These are phyloP conservation scores for Chaetomidium leptoderma DNA, from an alignment of 495 filamentous ascomycete species.

Conservation along the genomic window DNA sequence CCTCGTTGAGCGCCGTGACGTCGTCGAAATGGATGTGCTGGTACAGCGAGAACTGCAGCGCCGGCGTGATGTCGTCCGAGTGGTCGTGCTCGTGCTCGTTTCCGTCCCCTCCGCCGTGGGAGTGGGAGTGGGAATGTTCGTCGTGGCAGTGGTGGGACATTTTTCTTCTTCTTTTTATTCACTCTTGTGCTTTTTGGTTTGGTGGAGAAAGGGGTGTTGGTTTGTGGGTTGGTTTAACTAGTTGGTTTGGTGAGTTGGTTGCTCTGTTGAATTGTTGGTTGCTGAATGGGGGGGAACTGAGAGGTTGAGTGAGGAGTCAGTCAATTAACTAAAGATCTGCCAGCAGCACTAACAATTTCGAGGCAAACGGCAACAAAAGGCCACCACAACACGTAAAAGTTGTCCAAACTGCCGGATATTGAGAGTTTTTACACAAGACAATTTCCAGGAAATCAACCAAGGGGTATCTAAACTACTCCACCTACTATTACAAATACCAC, in stretches of 20 bases:
- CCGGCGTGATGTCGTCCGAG: slow-evolving; percentile 85
- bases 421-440: too few relatives aligned
- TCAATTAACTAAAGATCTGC: background rate
- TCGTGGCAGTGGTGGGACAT: slow-evolving; percentile 49
- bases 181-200: background rate
- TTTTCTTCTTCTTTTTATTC: slow-evolving; percentile 1
- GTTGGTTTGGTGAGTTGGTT: background rate
- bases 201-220: background rate
- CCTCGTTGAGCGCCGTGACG: slow-evolving; percentile 83
- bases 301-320: background rate
- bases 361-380: too few relatives aligned
- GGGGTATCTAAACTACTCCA: background rate
- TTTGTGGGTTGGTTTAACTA: background rate
- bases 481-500: background rate
- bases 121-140: slow-evolving; percentile 38
- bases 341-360: slow-evolving; percentile 9
- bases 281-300: background rate
- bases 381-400: too few relatives aligned
- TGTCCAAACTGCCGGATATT: too few relatives aligned
- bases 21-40: slow-evolving; percentile 84
- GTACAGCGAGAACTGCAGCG: slow-evolving; percentile 82
- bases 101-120: slow-evolving; percentile 21
- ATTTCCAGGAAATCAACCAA: too few relatives aligned
- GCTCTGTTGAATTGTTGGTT: background rate
- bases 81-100: slow-evolving; percentile 60